Conservation (phyloP, 1,139 yeast genomes). For the Hemisphaericaspora xylofermentans region DNA sequence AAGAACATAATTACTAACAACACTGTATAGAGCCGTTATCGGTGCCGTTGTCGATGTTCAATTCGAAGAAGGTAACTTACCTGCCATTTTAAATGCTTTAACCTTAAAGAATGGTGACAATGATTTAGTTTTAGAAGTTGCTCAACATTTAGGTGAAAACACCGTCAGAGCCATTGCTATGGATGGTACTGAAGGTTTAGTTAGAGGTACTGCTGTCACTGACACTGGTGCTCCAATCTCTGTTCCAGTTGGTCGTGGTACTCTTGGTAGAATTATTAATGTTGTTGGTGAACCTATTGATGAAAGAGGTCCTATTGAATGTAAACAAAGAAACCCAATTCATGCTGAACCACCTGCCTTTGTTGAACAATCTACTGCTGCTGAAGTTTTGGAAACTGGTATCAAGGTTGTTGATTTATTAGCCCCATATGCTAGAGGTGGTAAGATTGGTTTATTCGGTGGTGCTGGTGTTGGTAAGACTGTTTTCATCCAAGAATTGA, state of each 20-base stretch:
- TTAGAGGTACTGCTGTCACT: constrained; percentile 87
- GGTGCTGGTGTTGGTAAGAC: constrained; percentile 99
- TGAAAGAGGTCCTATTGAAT: constrained; percentile 97
- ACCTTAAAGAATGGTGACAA: constrained; percentile 73
- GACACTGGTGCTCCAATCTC: constrained; percentile 99
- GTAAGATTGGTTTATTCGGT: constrained; percentile 99
- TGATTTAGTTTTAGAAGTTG: constrained; percentile 90
- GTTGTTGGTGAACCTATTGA: constrained; percentile 99
- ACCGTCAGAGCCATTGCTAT: constrained; percentile 99
- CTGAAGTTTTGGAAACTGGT: constrained; percentile 99
- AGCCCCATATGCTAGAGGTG: constrained; percentile 99
- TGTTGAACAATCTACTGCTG: constrained; percentile 95
- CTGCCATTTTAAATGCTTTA: constrained; percentile 96
- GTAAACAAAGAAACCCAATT: constrained; percentile 92
- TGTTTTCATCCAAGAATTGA: constrained; percentile 98
- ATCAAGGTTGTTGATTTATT: constrained; percentile 98
- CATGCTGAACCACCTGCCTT: constrained; percentile 97
- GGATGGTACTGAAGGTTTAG: constrained; percentile 99
- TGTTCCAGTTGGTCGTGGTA: constrained; percentile 98
- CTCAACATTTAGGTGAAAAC: constrained; percentile 99
- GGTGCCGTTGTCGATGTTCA: constrained; percentile 99
- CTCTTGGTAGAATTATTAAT: constrained; percentile 97
- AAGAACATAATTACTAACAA: constrained; percentile 10
- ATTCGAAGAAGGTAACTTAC: constrained; percentile 95
- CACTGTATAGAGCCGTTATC: constrained; percentile 76